Conservation (phyloP, 2,329 filamentous ascomycete species). For the Nemania sp. region DNA sequence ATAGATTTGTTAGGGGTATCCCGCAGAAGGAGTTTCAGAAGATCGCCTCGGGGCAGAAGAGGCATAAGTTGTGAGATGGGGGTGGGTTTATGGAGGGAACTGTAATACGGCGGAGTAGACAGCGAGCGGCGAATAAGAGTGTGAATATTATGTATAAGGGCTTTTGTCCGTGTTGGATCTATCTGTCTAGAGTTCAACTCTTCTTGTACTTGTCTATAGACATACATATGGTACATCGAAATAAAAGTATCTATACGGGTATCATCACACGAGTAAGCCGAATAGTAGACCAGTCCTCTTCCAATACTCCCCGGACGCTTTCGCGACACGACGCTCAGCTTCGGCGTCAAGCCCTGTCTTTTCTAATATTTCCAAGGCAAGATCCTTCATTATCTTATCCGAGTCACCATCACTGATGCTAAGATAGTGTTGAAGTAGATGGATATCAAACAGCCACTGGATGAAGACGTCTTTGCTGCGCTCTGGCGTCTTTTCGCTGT, state of each 20-base stretch:
- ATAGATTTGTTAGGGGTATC: slow-evolving; percentile 81
- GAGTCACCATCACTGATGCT: slow-evolving; percentile 44
- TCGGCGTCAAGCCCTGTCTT: slow-evolving; percentile 63
- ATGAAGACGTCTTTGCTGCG: slow-evolving; percentile 62
- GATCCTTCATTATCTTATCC: slow-evolving; percentile 53
- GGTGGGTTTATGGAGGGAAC: not conserved
- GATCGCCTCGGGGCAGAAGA: slow-evolving; percentile 88
- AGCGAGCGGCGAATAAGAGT: not conserved
- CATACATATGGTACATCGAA: slow-evolving; percentile 11
- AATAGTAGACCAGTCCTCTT: slow-evolving; percentile 85
- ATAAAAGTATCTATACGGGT: slow-evolving; percentile 23
- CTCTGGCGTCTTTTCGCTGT: slow-evolving; percentile 32
- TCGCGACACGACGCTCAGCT: slow-evolving; percentile 66
- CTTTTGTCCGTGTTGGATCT: slow-evolving; percentile 4
- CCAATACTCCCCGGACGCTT: slow-evolving; percentile 81
- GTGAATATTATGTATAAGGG: not conserved
- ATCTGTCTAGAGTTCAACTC: not conserved
- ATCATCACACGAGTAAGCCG: slow-evolving; percentile 71
- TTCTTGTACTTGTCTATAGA: slow-evolving; percentile 4
- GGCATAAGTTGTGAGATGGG: slow-evolving; percentile 77
- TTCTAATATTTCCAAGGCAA: slow-evolving; percentile 61
- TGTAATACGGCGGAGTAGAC: not conserved
- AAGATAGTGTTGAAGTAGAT: slow-evolving; percentile 63
- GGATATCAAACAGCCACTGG: slow-evolving; percentile 73
- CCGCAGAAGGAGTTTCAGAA: slow-evolving; percentile 91